Evolutionary conservation across 2,329 filamentous ascomycete genomes (phyloP), one percentile per base, ranked within the genome.

Genomic region (Tolypocladium inflatum): DNA sequence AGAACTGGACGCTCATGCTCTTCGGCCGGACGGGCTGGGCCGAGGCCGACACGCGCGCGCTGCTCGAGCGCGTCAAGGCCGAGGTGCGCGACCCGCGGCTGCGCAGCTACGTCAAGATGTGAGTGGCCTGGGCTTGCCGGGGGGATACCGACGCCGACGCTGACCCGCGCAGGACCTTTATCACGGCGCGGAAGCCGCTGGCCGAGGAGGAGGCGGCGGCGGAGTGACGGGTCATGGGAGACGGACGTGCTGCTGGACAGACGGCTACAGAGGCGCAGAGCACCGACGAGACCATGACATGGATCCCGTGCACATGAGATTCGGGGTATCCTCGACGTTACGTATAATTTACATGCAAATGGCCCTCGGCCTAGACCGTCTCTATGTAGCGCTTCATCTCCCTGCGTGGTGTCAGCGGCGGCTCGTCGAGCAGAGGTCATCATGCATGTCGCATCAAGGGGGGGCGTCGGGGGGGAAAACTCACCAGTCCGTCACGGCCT

Each of bases 401-500:
- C 88, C 87, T 89, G 62, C 45, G 43, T 10, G 0, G 2, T 23
- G 62, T 64, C 61, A 69, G 67, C 15, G n/a, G n/a, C n/a, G n/a
- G n/a, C n/a, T n/a, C n/a, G n/a, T n/a, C n/a, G n/a, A n/a, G n/a
- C n/a, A n/a, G n/a, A n/a, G n/a, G n/a, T n/a, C n/a, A n/a, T n/a
- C n/a, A n/a, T n/a, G n/a, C n/a, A n/a, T n/a, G n/a, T n/a, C n/a
- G n/a, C n/a, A n/a, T n/a, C n/a, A n/a, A n/a, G n/a, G n/a, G n/a
- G n/a, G n/a, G n/a, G n/a, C n/a, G n/a, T n/a, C n/a, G n/a, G n/a
- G n/a, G n/a, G n/a, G n/a, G n/a, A n/a, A n/a, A n/a, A n/a, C n/a
- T 26, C 26, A 26, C 91, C 93, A 97, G 73, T 97, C 94, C 23
- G 94, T 97, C 7, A 97, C 93, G 2, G 92, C 92, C 72, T 97